Percentiles rank a stretch among this genome's conserved stretches.
Evolutionary conservation across 768 basidiomycete genomes (phyloP).

Genomic region (Auriscalpium vulgare): DNA sequence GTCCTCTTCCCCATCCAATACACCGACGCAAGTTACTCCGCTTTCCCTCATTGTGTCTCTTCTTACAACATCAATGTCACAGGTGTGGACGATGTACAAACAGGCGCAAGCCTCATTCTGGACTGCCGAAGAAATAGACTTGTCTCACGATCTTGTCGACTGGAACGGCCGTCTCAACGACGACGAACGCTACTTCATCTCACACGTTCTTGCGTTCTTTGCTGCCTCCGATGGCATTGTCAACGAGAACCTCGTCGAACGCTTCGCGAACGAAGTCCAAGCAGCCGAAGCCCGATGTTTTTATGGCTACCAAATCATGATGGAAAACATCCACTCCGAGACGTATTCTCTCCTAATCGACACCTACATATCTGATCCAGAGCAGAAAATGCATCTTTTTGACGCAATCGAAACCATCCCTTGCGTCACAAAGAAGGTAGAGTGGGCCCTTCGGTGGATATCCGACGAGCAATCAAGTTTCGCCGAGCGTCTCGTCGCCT

Average conservation of each 20-base stretch:
- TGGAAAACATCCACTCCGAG: conserved; percentile 96
- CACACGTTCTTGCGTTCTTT: conserved; percentile 92
- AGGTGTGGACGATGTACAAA: conserved; percentile 98
- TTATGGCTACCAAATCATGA: conserved; percentile 98
- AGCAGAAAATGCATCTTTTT: conserved; percentile 74
- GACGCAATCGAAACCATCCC: conserved; percentile 92
- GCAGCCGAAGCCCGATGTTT: conserved; percentile 90
- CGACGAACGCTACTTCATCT: conserved; percentile 84
- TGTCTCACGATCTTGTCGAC: conserved; percentile 77
- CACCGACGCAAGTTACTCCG: conserved; percentile 52
- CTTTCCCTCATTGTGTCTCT: background rate
- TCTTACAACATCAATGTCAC: background rate
- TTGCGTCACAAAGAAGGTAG: conserved; percentile 85
- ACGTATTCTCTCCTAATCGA: conserved; percentile 96
- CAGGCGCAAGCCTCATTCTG: conserved; percentile 91
- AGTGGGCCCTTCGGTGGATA: conserved; percentile 95
- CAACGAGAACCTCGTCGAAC: conserved; percentile 91
- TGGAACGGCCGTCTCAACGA: conserved; percentile 78
- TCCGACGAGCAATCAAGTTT: conserved; percentile 73
- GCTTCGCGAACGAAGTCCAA: conserved; percentile 90
- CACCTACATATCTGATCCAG: conserved; percentile 81
- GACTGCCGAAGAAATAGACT: conserved; percentile 90
- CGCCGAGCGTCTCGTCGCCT: conserved; percentile 84
- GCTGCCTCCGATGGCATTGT: conserved; percentile 95
- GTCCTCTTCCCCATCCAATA: conserved; percentile 94